Percentiles rank a stretch among this genome's conserved stretches.
Conservation (phyloP, 495 filamentous ascomycete genomes). For the Lichenothelia convexa region DNA sequence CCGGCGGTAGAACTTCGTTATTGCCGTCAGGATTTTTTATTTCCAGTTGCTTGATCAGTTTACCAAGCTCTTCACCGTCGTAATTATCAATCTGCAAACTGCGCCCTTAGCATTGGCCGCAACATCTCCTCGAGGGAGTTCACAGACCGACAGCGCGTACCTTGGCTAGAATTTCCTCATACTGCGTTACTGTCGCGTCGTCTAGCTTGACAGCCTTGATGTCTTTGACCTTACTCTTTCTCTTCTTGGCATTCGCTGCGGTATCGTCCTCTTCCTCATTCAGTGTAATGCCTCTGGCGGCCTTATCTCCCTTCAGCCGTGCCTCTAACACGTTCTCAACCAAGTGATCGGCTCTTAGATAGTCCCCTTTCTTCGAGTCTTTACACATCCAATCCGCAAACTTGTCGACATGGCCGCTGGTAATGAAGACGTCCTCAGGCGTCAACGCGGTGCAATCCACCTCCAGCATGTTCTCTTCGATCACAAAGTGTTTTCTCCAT, state of each 20-base stretch:
- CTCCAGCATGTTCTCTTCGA: constrained; percentile 30
- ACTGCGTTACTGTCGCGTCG: constrained; percentile 44
- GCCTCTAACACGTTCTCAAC: constrained; percentile 82
- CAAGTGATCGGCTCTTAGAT: constrained; percentile 86
- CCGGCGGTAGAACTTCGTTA: constrained; percentile 36
- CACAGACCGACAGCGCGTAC: no score
- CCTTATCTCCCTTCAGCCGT: constrained; percentile 47
- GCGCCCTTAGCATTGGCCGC: no score
- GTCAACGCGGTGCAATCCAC: constrained; percentile 27
- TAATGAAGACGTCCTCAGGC: constrained; percentile 83
- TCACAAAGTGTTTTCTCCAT: constrained; percentile 58
- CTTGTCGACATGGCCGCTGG: constrained; percentile 90
- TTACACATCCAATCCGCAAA: constrained; percentile 99
- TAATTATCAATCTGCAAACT: constrained; percentile 8
- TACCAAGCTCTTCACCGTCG: constrained; percentile 33
- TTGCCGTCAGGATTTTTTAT: constrained; percentile 45
- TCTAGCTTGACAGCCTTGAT: constrained; percentile 44
- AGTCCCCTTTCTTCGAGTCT: constrained; percentile 92
- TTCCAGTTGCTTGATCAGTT: constrained; percentile 45
- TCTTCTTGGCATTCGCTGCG: constrained; percentile 28
- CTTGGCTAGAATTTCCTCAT: constrained; percentile 52
- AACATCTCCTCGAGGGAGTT: no score
- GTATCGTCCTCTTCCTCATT: constrained; percentile 38
- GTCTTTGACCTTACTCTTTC: constrained; percentile 35
- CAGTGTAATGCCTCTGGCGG: constrained; percentile 41